Base-by-base conservation (phyloP, 1,284 basidiomycete genomes). In the Ustilago shanxiensis region DNA sequence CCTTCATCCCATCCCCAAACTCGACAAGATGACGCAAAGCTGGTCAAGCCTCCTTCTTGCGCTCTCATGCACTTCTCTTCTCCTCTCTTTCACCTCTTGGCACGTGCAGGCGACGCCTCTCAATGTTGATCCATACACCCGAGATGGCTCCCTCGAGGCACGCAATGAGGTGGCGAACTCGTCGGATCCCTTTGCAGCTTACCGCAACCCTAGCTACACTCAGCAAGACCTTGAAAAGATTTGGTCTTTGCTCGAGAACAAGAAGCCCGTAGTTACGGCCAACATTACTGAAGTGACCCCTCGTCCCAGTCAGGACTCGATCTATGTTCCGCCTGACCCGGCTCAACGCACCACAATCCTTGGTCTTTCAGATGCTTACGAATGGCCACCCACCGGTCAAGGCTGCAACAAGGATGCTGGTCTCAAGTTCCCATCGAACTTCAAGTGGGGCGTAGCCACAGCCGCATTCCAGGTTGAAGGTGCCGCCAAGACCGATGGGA, bases 401-500 rank as follows among this genome's bases (percentile, higher is more conserved):
- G 44, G 44, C 22, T 45, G 44, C 44, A 45, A 45, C n/a, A 45
- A 45, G 22, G 44, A 45, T 45, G 44, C 44, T 20, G 44, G 44
- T 20, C 44, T 45, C 44, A 45, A 45, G 44, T 45, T 45, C n/a
- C 44, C 44, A 3, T 45, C 44, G 5, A 22, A 22, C 44, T 45
- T 45, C 44, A 7, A 16, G 22, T 45, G 44, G 44, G 44, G 44
- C 22, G 44, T 45, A 20, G 44, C 44, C 22, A 45, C 44, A 20
- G 44, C 44, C 6, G 44, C 44, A 13, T 45, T 45, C 44, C 44
- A 45, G 22, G 44, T 45, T 11, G 44, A 45, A 45, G 44, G 44
- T 16, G 44, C 44, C n/a, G 44, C 44, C 44, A 45, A 45, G 44
- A 20, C 44, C n/a, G 72, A 66, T 49, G 60, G 66, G 37, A 45